These are phyloP conservation scores for Colletotrichum camelliae DNA, from an alignment of 2,329 filamentous ascomycete species.

Conservation along the genomic window DNA sequence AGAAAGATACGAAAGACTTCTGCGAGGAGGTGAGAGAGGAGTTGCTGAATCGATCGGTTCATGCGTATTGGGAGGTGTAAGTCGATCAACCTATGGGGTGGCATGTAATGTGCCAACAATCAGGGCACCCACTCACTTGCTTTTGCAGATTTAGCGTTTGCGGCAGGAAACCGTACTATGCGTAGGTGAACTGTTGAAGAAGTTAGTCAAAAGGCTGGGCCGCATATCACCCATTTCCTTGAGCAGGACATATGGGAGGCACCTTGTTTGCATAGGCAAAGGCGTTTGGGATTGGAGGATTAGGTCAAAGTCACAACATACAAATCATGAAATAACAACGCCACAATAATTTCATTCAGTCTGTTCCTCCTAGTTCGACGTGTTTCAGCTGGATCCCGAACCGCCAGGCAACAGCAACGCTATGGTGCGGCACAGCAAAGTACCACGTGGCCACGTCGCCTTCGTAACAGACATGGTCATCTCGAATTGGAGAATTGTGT, in stretches of 20 bases:
- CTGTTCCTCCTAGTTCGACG: neutral
- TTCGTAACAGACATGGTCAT: neutral
- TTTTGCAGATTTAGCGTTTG: neutral
- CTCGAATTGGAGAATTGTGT: neutral
- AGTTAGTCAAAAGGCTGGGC: neutral
- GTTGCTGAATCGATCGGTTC: conserved; percentile 31
- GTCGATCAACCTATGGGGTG: neutral
- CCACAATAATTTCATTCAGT: neutral
- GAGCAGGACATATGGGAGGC: neutral
- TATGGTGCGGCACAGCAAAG: neutral
- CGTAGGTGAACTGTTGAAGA: neutral
- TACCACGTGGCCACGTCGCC: neutral
- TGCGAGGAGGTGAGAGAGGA: conserved; percentile 33
- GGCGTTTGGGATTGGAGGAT: neutral
- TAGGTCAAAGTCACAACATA: neutral
- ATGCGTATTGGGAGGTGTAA: conserved; percentile 32
- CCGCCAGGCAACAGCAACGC: neutral
- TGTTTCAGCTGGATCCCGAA: neutral
- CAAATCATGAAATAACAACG: neutral
- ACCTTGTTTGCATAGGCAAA: neutral
- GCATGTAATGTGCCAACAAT: too few species aligned
- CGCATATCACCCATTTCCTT: neutral
- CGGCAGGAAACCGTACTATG: conserved; percentile 1
- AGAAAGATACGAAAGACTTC: conserved; percentile 31
- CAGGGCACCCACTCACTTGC: neutral